These are phyloP conservation scores for Saccharum spontaneum DNA, from an alignment of 176 grass and related monocot species.

Conservation along the genomic window DNA sequence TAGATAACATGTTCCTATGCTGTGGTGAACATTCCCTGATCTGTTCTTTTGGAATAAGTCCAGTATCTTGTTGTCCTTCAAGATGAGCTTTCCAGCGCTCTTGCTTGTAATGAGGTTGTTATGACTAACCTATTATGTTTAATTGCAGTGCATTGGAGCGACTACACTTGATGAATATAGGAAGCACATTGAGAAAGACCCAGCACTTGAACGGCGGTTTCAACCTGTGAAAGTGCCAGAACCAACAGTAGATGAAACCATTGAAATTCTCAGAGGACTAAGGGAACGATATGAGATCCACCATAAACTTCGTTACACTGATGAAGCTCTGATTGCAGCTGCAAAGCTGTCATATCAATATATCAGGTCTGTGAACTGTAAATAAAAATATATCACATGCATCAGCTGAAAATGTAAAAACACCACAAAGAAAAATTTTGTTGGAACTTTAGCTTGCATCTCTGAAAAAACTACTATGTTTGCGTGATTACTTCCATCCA, in stretches of 20 bases:
- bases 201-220: constrained; percentile 90
- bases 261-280: constrained; percentile 86
- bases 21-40: neutral
- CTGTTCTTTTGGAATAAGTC: neutral
- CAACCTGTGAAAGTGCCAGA: constrained; percentile 98
- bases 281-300: constrained; percentile 91
- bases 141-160: constrained; percentile 82
- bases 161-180: constrained; percentile 96
- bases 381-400: constrained; percentile 14
- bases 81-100: neutral
- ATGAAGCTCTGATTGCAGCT: constrained; percentile 72
- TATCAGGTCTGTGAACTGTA: constrained; percentile 61
- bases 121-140: constrained; percentile 12
- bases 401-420: neutral
- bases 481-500: neutral
- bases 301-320: constrained; percentile 91
- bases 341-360: constrained; percentile 90
- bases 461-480: neutral
- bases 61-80: constrained; percentile 1
- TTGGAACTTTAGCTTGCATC: constrained; percentile 14
- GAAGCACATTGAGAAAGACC: constrained; percentile 94
- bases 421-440: neutral
- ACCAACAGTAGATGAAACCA: constrained; percentile 93
- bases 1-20: constrained; percentile 19
- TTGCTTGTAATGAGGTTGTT: constrained; percentile 15